Evolutionary conservation across 805 yeast species (phyloP), one percentile per base, ranked within the genome.

Genomic region (Sugiyamaella valdiviana): DNA sequence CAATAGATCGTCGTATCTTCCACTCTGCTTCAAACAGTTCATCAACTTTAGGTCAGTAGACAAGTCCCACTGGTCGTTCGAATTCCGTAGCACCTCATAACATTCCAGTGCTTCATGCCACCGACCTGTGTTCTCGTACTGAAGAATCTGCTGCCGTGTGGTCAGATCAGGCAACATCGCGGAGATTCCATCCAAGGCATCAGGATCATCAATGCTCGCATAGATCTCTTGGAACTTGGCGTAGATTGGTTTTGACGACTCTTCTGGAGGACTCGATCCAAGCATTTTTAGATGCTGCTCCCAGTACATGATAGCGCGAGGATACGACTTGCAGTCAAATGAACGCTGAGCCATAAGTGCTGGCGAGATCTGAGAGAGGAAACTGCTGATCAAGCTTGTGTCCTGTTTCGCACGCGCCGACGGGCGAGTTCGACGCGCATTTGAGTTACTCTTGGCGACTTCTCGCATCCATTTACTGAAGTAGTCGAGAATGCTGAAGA

Each of bases 61-160:
- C 2, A 53, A 32, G 17, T 59, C 66, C 57, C 62, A 75, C 46
- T 40, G 48, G 5, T 67, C 60, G 17, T 64, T 51, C 36, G 60
- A 56, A 12, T 70, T 71, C 2, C 85, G 79, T 40, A 84, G 65
- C 0, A 83, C 85, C 41, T 81, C 82, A 56, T 87, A 82, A 35
- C 96, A 87, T 52, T 86, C 89, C 53, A 87, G 85, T 0, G 96
- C 95, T 57, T 87, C 75, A 37, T 80, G 74, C 95, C 96, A 89
- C 57, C 83, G 83, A 37, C 85, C 88, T 43, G 86, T 82, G 56
- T 85, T 89, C 56, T 88, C 93, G 46, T 91, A 80, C 50, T 87
- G 87, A 5, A 81, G 71, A 21, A 90, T 75, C 60, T 87, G 85
- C 51, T 89, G 90, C n/a, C 78, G 76, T 39, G 88, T 67, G 54